Evolutionary conservation across 306 rosid species (phyloP).

Genomic region (Acacia confusa): DNA sequence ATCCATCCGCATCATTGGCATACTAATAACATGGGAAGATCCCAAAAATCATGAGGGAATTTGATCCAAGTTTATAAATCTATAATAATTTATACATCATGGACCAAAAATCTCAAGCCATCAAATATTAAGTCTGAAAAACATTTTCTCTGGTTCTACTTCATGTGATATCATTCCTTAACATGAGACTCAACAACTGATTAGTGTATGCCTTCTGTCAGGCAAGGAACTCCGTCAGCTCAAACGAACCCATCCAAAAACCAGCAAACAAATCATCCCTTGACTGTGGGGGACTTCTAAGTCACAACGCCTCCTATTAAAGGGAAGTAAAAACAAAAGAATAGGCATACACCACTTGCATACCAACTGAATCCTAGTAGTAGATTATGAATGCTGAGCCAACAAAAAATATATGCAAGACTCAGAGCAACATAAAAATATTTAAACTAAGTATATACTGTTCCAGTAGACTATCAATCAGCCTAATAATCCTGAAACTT

Average conservation of each 20-base stretch:
- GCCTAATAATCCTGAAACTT: not conserved
- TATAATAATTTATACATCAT: not conserved
- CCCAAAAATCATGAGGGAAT: not conserved
- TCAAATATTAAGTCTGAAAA: not conserved
- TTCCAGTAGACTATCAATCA: not conserved
- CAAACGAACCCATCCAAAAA: not conserved
- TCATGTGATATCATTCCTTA: not conserved
- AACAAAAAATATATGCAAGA: not conserved
- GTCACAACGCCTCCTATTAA: not conserved
- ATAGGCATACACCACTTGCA: not conserved
- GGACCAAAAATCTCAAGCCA: not conserved
- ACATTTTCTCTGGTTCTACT: not conserved
- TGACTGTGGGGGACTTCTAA: not conserved
- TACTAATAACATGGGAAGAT: not conserved
- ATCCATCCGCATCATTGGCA: not conserved
- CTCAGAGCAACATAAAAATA: not conserved
- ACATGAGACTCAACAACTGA: not conserved
- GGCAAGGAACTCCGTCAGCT: not conserved
- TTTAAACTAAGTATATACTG: not conserved
- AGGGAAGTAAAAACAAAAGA: not conserved
- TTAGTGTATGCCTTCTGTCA: not conserved
- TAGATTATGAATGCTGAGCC: not conserved
- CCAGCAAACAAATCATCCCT: not conserved
- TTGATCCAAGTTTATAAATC: not conserved
- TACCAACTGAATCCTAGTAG: not conserved